Conservation (phyloP, 1,284 basidiomycete genomes). For the Ustilago trichophora region DNA sequence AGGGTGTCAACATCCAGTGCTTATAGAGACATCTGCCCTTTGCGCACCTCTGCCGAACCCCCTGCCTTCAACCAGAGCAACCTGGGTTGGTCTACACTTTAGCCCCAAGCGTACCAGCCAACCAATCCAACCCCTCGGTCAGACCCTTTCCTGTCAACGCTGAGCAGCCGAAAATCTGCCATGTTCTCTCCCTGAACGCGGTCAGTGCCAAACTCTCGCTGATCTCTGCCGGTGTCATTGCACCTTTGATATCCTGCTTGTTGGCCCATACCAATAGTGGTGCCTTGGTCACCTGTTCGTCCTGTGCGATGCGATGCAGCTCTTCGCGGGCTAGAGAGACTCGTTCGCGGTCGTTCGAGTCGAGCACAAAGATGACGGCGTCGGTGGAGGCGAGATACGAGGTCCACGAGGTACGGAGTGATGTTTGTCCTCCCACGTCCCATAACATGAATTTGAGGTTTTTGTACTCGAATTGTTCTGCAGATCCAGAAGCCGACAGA, state of each 20-base stretch:
- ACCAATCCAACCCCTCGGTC: slow-evolving; percentile 63
- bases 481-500: too few species aligned
- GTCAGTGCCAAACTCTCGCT: slow-evolving; percentile 69
- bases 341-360: slow-evolving; percentile 69
- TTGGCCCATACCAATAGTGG: slow-evolving; percentile 70
- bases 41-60: too few species aligned
- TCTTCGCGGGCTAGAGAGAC: slow-evolving; percentile 68
- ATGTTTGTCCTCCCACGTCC: slow-evolving; percentile 70
- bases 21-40: too few species aligned
- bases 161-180: slow-evolving; percentile 71
- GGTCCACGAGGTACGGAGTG: slow-evolving; percentile 68
- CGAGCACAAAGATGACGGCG: slow-evolving; percentile 70
- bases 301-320: slow-evolving; percentile 66
- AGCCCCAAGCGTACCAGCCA: slow-evolving; percentile 52
- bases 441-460: slow-evolving; percentile 69
- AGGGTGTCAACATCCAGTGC: too few species aligned
- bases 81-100: too few species aligned
- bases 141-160: slow-evolving; percentile 68
- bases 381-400: slow-evolving; percentile 68
- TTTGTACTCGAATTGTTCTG: slow-evolving; percentile 68
- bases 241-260: slow-evolving; percentile 69
- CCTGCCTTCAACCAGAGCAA: too few species aligned
- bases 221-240: slow-evolving; percentile 69
- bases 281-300: slow-evolving; percentile 67
- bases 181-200: slow-evolving; percentile 69